Conservation (phyloP, 371 early-diverging fungal genomes). For the Rhizopus delemar region DNA sequence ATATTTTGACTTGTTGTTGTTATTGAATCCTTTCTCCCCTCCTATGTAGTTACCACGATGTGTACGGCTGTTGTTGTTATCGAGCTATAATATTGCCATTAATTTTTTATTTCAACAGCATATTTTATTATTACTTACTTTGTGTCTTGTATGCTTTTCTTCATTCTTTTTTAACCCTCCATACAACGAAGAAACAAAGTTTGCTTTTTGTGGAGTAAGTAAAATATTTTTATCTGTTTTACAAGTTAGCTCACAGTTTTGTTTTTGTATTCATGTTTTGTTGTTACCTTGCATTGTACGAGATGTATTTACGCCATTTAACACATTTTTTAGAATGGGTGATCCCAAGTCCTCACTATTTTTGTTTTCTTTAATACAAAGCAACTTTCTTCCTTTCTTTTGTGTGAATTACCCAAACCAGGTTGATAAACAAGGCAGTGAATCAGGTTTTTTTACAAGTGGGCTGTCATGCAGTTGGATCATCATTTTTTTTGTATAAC, state of each 20-base stretch:
- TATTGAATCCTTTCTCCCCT: slow-evolving; percentile 36
- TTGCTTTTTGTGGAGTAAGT: slow-evolving; percentile 61
- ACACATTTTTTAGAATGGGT: slow-evolving; percentile 36
- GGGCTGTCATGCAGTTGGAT: slow-evolving; percentile 53
- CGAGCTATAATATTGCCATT: neutral
- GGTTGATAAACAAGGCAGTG: slow-evolving; percentile 45
- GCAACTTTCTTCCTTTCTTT: slow-evolving; percentile 2
- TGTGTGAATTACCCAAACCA: slow-evolving; percentile 52
- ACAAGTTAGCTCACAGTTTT: neutral
- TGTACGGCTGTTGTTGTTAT: slow-evolving; percentile 12
- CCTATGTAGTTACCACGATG: slow-evolving; percentile 19
- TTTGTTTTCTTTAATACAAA: neutral
- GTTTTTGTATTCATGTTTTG: slow-evolving; percentile 20
- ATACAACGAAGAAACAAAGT: slow-evolving; percentile 57
- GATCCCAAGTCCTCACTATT: slow-evolving; percentile 41
- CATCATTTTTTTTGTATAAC: slow-evolving; percentile 52
- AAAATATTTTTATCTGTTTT: slow-evolving; percentile 52
- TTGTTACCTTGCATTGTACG: slow-evolving; percentile 15
- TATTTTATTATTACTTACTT: neutral
- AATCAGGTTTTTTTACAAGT: slow-evolving; percentile 48
- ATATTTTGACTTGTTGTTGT: slow-evolving; percentile 22
- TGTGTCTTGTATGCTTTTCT: slow-evolving; percentile 23
- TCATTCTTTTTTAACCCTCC: slow-evolving; percentile 56
- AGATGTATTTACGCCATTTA: slow-evolving; percentile 39
- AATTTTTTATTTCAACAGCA: no score